These are phyloP conservation scores for Sonneratia alba DNA, from an alignment of 345 rosid genomes.

Conservation along the genomic window DNA sequence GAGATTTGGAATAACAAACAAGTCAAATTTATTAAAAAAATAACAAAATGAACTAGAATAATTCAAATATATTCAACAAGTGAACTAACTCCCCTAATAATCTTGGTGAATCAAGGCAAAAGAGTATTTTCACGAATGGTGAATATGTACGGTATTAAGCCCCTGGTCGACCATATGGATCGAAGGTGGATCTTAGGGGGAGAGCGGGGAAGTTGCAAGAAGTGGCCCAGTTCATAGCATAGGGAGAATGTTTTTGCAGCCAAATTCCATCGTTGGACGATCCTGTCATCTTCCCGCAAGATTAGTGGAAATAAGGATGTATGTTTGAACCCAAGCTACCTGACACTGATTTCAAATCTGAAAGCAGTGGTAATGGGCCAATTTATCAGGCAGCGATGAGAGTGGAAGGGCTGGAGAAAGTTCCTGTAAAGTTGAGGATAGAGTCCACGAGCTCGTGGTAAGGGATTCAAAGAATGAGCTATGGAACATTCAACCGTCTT, in stretches of 20 bases:
- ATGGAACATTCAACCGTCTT: slow-evolving; percentile 13
- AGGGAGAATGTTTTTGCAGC: slow-evolving; percentile 27
- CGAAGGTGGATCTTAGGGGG: slow-evolving; percentile 30
- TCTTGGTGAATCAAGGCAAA: slow-evolving; percentile 23
- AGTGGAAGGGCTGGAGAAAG: slow-evolving; percentile 19
- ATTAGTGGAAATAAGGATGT: slow-evolving; percentile 19
- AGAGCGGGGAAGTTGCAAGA: slow-evolving; percentile 25
- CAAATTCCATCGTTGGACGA: slow-evolving; percentile 24
- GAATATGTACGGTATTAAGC: slow-evolving; percentile 12
- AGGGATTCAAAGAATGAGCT: slow-evolving; percentile 22
- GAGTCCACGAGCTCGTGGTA: slow-evolving; percentile 17
- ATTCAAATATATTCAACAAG: no score
- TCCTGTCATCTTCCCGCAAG: slow-evolving; percentile 19
- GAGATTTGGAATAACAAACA: no score
- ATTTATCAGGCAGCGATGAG: slow-evolving; percentile 17
- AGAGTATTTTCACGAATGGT: slow-evolving; percentile 20
- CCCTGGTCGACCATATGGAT: slow-evolving; percentile 29
- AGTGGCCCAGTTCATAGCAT: slow-evolving; percentile 16
- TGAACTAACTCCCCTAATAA: no score
- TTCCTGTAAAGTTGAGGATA: slow-evolving; percentile 21
- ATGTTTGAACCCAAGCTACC: slow-evolving; percentile 21
- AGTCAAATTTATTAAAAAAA: no score
- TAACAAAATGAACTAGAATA: no score
- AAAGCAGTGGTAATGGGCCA: slow-evolving; percentile 12
- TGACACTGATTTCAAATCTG: slow-evolving; percentile 18